phyloP scores from a whole-genome alignment of 2,329 filamentous ascomycete genomes.

The Ascochyta clinopodiicola region DNA sequence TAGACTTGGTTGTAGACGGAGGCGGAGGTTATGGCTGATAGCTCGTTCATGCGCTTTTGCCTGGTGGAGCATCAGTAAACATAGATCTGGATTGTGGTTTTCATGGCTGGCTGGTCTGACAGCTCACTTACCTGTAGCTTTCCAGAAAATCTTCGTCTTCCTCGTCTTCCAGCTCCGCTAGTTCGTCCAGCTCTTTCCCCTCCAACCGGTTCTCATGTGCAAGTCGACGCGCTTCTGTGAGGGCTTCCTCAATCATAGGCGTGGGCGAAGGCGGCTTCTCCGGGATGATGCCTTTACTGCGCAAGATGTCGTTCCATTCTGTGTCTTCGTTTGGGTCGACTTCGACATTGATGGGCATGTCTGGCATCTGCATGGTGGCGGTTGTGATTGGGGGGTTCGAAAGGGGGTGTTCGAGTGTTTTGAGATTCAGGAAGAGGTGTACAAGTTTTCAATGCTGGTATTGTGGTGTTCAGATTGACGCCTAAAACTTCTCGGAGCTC shows the following conservation, averaged over 20 bases:
- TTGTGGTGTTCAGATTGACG: slow-evolving; percentile 14
- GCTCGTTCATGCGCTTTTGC: slow-evolving; percentile 84
- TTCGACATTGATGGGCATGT: slow-evolving; percentile 75
- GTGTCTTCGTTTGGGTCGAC: slow-evolving; percentile 97
- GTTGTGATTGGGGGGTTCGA: not conserved
- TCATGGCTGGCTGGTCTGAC: no score
- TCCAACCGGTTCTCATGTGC: slow-evolving; percentile 93
- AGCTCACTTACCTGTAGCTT: slow-evolving; percentile 67
- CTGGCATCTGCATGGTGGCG: slow-evolving; percentile 50
- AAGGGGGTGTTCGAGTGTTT: slow-evolving; percentile 39
- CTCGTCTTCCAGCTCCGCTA: slow-evolving; percentile 91
- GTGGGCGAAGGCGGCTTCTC: slow-evolving; percentile 96
- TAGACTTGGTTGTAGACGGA: slow-evolving; percentile 90
- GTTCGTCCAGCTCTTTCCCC: slow-evolving; percentile 91
- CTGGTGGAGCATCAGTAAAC: slow-evolving; percentile 39
- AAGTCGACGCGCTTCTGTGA: slow-evolving; percentile 79
- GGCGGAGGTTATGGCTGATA: slow-evolving; percentile 75
- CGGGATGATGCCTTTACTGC: slow-evolving; percentile 96
- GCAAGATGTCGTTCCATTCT: slow-evolving; percentile 99
- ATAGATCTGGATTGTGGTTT: no score
- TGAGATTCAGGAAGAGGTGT: not conserved
- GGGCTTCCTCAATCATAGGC: slow-evolving; percentile 93
- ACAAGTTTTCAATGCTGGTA: not conserved
- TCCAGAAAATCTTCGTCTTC: slow-evolving; percentile 94
- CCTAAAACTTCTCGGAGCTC: slow-evolving; percentile 22